Percentiles rank a stretch among this genome's conserved stretches.
Evolutionary conservation across 805 yeast species (phyloP).

Genomic region (Kluyveromyces aestuarii): DNA sequence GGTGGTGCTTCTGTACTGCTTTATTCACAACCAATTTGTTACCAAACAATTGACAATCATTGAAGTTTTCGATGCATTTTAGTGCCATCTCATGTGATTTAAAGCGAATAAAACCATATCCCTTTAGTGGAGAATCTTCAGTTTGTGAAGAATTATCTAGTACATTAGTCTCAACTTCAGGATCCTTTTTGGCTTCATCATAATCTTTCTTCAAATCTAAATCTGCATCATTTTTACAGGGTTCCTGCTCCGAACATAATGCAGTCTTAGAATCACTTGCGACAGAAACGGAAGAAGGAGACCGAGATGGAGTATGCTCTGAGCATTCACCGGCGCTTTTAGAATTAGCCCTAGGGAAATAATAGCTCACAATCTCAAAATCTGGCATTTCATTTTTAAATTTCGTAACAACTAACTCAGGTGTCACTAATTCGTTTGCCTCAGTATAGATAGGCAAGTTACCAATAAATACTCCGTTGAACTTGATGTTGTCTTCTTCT

Average conservation of each 20-base stretch:
- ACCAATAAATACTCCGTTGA: slow-evolving; percentile 45
- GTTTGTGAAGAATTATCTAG: slow-evolving; percentile 6
- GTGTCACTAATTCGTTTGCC: slow-evolving; percentile 24
- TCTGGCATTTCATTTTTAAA: slow-evolving; percentile 44
- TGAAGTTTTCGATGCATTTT: slow-evolving; percentile 39
- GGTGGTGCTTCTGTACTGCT: slow-evolving; percentile 26
- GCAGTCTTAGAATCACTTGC: neutral
- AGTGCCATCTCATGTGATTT: slow-evolving; percentile 40
- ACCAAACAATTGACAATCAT: slow-evolving; percentile 32
- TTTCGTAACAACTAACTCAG: slow-evolving; percentile 26
- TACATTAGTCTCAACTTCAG: slow-evolving; percentile 5
- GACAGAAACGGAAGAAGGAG: neutral
- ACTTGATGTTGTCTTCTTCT: slow-evolving; percentile 33
- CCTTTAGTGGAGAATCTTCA: slow-evolving; percentile 23
- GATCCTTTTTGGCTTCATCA: slow-evolving; percentile 2
- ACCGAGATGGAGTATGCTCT: neutral
- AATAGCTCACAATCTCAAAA: slow-evolving; percentile 21
- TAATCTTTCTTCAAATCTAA: neutral
- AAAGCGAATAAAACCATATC: slow-evolving; percentile 49
- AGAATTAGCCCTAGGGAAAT: slow-evolving; percentile 22
- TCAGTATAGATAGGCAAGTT: slow-evolving; percentile 37
- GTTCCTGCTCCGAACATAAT: neutral
- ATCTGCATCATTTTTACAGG: neutral
- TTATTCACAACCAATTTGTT: slow-evolving; percentile 27
- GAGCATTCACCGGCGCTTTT: slow-evolving; percentile 8